Evolutionary conservation across 345 rosid genomes (phyloP).

Genomic region (Populus alba): DNA sequence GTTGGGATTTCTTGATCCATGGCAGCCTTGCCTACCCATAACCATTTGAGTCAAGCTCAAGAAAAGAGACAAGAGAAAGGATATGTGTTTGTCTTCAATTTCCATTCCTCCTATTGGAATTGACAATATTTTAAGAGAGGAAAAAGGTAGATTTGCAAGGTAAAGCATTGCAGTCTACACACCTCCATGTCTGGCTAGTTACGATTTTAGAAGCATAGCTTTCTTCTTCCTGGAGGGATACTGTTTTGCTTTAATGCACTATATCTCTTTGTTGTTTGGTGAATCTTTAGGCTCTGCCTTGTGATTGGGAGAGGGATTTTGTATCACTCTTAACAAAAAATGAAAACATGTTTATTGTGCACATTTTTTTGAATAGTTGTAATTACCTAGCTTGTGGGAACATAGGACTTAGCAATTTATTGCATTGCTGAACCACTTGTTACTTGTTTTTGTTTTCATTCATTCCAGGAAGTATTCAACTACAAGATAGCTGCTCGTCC

Average conservation of each 20-base stretch:
- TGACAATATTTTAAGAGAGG: not conserved
- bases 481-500: conserved; percentile 99
- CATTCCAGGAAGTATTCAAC: conserved; percentile 79
- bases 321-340: no score
- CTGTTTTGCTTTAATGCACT: not conserved
- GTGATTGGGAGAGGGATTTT: not conserved
- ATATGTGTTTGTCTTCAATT: not conserved
- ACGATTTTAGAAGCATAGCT: not conserved
- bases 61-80: not conserved
- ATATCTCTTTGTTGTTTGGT: not conserved
- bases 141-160: not conserved
- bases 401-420: not conserved
- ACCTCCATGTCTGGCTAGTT: not conserved
- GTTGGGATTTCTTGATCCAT: not conserved
- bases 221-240: not conserved
- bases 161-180: not conserved
- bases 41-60: not conserved
- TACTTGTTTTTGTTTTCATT: conserved; percentile 11
- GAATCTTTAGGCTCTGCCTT: not conserved
- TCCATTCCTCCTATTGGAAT: not conserved
- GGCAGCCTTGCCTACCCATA: not conserved
- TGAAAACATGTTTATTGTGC: not conserved
- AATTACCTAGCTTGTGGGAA: not conserved
- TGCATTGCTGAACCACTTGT: not conserved
- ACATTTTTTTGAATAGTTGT: not conserved